A percentile compares a stretch with the other conserved stretches of the same genome.
These are phyloP conservation scores for Candida smagusa DNA, from an alignment of 1,139 yeast species.

Conservation along the genomic window DNA sequence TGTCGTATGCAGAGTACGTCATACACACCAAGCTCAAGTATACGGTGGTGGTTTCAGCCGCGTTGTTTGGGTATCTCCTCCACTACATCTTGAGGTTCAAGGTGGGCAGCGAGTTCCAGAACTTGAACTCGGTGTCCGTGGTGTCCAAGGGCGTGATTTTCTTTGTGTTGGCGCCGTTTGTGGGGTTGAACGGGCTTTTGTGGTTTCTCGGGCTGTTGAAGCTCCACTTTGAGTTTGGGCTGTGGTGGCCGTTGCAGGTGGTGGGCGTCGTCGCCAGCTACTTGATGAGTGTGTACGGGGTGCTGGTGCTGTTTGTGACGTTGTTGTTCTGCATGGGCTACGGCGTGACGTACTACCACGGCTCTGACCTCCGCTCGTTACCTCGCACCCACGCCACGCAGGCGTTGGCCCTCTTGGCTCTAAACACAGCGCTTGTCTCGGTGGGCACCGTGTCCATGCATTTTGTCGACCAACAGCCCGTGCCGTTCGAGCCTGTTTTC, in stretches of 20 bases:
- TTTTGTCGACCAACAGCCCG: too few relatives aligned
- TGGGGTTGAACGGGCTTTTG: slow-evolving; percentile 11
- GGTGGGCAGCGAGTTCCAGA: slow-evolving; percentile 27
- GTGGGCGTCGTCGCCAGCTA: slow-evolving; percentile 2
- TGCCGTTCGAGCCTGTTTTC: too few relatives aligned
- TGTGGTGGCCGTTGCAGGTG: slow-evolving; percentile 3
- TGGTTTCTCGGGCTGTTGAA: slow-evolving; percentile 14
- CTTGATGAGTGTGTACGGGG: slow-evolving; percentile 6
- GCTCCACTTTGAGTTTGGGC: slow-evolving; percentile 15
- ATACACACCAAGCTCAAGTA: slow-evolving; percentile 18
- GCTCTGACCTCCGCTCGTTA: slow-evolving; percentile 23
- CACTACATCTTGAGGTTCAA: slow-evolving; percentile 26
- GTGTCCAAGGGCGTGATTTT: slow-evolving; percentile 33
- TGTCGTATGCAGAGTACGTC: slow-evolving; percentile 19
- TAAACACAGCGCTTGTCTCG: neutral
- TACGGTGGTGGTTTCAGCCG: slow-evolving; percentile 15
- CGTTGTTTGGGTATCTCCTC: slow-evolving; percentile 22
- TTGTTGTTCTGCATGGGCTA: slow-evolving; percentile 39
- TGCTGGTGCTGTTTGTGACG: slow-evolving; percentile 13
- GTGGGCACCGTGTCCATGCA: neutral
- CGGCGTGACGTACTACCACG: slow-evolving; percentile 34
- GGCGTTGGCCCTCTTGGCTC: slow-evolving; percentile 15
- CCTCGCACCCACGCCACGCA: slow-evolving; percentile 20
- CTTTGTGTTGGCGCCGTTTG: slow-evolving; percentile 25
- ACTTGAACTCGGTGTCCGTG: slow-evolving; percentile 32